A percentile compares a stretch with the other conserved stretches of the same genome.
phyloP scores from a whole-genome alignment of 768 basidiomycete genomes.

The Pluteus cervinus region DNA sequence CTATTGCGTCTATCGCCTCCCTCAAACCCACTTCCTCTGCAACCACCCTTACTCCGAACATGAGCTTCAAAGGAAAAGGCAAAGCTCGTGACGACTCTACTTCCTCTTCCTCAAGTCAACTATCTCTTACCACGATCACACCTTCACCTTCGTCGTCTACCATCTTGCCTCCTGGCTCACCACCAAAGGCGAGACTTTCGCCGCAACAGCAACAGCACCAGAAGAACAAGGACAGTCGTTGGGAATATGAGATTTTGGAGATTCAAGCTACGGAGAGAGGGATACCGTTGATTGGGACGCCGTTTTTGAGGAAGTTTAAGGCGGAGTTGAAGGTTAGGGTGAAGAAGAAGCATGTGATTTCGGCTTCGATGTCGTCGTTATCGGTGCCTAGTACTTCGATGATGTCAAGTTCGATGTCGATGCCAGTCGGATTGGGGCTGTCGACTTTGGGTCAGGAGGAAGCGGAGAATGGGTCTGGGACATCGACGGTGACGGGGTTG shows the following conservation, averaged over 20 bases:
- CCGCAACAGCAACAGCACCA: not conserved
- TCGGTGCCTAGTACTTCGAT: not conserved
- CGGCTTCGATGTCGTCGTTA: not conserved
- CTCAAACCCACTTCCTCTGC: no score
- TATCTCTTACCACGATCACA: no score
- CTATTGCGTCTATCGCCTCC: no score
- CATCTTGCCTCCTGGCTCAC: no score
- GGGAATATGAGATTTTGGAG: slow-evolving; percentile 7
- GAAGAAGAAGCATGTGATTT: not conserved
- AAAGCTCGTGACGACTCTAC: no score
- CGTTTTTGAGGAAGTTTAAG: slow-evolving; percentile 30
- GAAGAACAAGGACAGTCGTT: not conserved
- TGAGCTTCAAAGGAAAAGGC: no score
- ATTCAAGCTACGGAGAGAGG: slow-evolving; percentile 35
- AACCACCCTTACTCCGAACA: no score
- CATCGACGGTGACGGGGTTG: not conserved
- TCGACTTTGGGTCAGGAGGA: not conserved
- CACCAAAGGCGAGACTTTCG: no score
- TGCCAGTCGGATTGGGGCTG: not conserved
- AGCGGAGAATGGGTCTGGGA: not conserved
- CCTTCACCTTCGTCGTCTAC: no score
- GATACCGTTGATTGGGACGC: slow-evolving; percentile 32
- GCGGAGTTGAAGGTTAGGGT: slow-evolving; percentile 6
- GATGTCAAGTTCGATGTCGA: not conserved
- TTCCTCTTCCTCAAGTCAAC: no score